Base-by-base conservation (phyloP, 805 yeast species). In the Maudiozyma saulgeensis region DNA sequence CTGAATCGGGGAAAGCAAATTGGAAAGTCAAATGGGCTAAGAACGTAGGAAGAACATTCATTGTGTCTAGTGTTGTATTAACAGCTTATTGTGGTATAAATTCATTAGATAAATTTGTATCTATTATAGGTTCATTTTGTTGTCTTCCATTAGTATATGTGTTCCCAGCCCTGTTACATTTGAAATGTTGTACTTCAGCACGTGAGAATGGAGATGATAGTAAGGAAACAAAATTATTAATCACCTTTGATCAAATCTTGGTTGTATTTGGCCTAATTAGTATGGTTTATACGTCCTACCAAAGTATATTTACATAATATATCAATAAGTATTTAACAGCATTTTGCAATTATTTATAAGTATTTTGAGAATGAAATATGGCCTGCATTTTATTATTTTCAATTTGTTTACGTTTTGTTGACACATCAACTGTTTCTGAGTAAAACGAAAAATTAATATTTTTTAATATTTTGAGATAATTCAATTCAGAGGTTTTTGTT, bases 91-190 rank as follows among this genome's bases (percentile, higher is more conserved):
- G 73, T 52, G 91, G 91, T 0, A 84, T 89, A 1, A 71, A 76
- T 50, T 78, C 84, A 57, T 68, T 86, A 53, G 93, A 86, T 61
- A 74, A 71, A 53, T 83, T 86, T 67, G 91, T 86, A 11, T 81
- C 90, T 2, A 80, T 86, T 60, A 84, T 86, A 47, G 95, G 95
- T 3, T 83, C 89, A 47, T 82, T 86, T 68, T 90, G 91, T 1
- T 86, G 95, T 59, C 83, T 86, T 49, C 95, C 95, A 1, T 74
- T 86, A 68, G 93, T 86, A 5, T 86, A 86, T 68, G 81, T 86
- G 80, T 84, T 85, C 59, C 93, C 95, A 8, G 93, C 95, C 16
- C 72, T 86, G 73, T 68, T 86, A 47, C 93, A 86, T 59, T 70
- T 79, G 48, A 75, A 70, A 59, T 70, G 80, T 49, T 77, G 80